Percentiles rank a stretch among this genome's conserved stretches.
phyloP scores from a whole-genome alignment of 2,329 filamentous ascomycete species.

The Knufia petricola region DNA sequence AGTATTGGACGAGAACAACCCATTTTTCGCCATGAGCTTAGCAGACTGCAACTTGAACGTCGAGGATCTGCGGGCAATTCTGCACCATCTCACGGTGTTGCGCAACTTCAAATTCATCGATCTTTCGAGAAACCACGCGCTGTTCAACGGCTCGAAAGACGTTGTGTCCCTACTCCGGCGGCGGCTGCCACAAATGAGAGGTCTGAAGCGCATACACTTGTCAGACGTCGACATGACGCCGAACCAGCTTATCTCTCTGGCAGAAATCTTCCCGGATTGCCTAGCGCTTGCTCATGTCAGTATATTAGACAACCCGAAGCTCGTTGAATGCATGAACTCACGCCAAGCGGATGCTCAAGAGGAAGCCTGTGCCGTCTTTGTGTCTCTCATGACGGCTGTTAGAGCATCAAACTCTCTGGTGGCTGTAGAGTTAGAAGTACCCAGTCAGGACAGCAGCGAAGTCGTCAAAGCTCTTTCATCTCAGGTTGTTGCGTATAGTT shows the following conservation, averaged over 20 bases:
- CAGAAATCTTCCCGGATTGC: constrained; percentile 81
- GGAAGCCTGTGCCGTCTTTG: constrained; percentile 87
- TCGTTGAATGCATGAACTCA: constrained; percentile 62
- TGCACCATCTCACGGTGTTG: constrained; percentile 63
- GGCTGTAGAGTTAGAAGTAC: constrained; percentile 85
- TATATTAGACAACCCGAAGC: constrained; percentile 68
- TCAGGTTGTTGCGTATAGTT: constrained; percentile 87
- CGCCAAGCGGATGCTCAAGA: constrained; percentile 73
- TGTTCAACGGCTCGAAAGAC: constrained; percentile 67
- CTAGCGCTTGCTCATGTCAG: constrained; percentile 74
- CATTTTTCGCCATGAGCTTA: constrained; percentile 72
- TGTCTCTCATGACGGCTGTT: constrained; percentile 79
- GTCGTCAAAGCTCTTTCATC: constrained; percentile 86
- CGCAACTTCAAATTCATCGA: constrained; percentile 78
- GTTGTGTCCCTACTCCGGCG: constrained; percentile 66
- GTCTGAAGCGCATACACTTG: constrained; percentile 76
- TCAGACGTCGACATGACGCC: constrained; percentile 73
- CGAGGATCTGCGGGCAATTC: constrained; percentile 59
- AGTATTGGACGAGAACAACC: constrained; percentile 41
- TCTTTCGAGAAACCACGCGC: constrained; percentile 73
- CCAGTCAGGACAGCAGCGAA: constrained; percentile 70
- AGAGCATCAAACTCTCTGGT: constrained; percentile 75
- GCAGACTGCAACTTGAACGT: constrained; percentile 76
- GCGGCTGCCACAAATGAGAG: constrained; percentile 70
- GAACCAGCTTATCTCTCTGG: constrained; percentile 81